These are phyloP conservation scores for Populus davidiana DNA, from an alignment of 345 rosid species.

Conservation along the genomic window DNA sequence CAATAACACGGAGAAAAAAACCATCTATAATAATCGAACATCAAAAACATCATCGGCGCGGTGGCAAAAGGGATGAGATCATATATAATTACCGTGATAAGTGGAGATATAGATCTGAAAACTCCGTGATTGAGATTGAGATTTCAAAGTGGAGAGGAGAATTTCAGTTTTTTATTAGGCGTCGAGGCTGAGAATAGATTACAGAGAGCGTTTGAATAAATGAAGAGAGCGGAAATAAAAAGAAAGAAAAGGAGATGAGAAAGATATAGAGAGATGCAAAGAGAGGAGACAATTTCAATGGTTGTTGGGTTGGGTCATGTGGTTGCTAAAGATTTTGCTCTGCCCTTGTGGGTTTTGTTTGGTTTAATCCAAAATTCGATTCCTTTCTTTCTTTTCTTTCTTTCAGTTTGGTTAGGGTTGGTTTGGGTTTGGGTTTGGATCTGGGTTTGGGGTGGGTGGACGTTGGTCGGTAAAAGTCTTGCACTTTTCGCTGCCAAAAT, in stretches of 20 bases:
- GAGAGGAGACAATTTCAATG: not conserved
- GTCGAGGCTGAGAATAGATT: not conserved
- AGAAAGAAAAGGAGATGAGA: not conserved
- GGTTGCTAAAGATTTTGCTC: not conserved
- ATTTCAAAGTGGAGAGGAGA: not conserved
- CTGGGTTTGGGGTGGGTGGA: not conserved
- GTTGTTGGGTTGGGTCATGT: not conserved
- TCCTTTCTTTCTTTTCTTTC: not conserved
- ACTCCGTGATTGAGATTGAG: slow-evolving; percentile 6
- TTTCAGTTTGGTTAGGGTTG: not conserved
- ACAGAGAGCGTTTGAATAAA: not conserved
- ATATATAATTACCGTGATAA: slow-evolving; percentile 3
- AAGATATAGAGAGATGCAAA: not conserved
- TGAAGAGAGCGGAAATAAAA: not conserved
- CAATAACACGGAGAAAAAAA: not conserved
- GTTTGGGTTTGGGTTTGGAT: not conserved
- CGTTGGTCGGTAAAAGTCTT: not conserved
- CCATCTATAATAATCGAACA: not conserved
- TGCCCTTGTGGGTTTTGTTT: not conserved
- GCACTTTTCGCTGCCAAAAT: not conserved
- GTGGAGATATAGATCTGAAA: slow-evolving; percentile 9
- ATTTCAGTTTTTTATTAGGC: not conserved
- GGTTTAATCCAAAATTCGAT: not conserved
- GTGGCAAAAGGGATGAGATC: not conserved
- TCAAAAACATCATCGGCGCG: not conserved